Conservation (phyloP, 805 yeast genomes). For the Yamadazyma insecticola region DNA sequence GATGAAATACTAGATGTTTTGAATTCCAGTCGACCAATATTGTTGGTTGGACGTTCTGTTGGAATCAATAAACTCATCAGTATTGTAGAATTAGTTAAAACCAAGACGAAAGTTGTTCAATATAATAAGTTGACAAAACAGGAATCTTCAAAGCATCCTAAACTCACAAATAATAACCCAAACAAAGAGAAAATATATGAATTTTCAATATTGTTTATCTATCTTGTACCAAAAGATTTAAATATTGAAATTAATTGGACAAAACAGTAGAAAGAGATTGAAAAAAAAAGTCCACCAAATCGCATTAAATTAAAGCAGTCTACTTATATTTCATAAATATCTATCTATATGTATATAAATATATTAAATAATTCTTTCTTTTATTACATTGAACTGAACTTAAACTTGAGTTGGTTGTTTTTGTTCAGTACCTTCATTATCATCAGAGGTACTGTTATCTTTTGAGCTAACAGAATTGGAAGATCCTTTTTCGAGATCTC, state of each 20-base stretch:
- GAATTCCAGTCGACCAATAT: constrained; percentile 1
- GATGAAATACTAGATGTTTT: constrained; percentile 5
- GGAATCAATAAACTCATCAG: constrained; percentile 7
- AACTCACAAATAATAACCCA: no score
- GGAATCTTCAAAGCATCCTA: constrained; percentile 6
- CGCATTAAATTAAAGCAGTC: no score
- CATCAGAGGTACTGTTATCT: background rate
- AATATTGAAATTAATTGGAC: constrained; percentile 2
- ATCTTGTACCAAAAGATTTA: constrained; percentile 5
- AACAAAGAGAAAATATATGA: constrained; percentile 4
- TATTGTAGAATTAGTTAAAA: constrained; percentile 10
- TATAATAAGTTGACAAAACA: constrained; percentile 10
- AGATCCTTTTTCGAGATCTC: constrained; percentile 10
- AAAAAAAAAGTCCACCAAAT: no score
- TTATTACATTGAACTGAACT: no score
- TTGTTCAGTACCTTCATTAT: no score
- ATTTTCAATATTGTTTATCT: constrained; percentile 10
- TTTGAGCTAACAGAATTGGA: constrained; percentile 1
- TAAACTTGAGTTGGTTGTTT: no score
- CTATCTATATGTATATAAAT: no score
- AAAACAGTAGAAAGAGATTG: no score
- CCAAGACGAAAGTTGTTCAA: constrained; percentile 6
- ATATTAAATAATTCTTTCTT: no score
- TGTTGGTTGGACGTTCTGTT: constrained; percentile 6
- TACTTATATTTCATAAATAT: no score